Base-by-base conservation (phyloP, 306 rosid genomes). In the Citrullus mucosospermus region DNA sequence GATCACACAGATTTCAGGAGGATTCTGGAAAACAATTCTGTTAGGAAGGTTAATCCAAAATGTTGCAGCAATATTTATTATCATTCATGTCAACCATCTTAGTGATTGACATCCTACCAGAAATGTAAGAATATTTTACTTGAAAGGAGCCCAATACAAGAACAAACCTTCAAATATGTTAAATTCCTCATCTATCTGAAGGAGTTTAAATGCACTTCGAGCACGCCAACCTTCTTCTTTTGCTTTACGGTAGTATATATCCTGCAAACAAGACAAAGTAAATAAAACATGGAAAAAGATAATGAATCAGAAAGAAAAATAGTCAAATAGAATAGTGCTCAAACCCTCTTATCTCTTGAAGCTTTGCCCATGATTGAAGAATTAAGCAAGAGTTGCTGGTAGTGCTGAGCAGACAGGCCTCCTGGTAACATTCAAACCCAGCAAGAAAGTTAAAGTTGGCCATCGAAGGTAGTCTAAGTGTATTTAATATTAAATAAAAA, bases 171-270 rank as follows among this genome's bases (percentile, higher is more conserved):
- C 87, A 82, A 95, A 95, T 68, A 92, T 85, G 86, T 91, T 90
- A 86, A 95, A 96, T 73, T 96, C 97, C 82, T 92, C 99, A 75
- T 96, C 98, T 46, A 96, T 96, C 83, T 92, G 97, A 78, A 96
- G 98, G 72, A 96, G 98, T 83, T 92, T 96, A 80, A 92, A 96
- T 80, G 99, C 97, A 87, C 99, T 96, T 81, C 99, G 92, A 83
- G 99, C 99, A 76, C 98, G 99, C 99, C 98, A 96, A 32, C 99
- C 98, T 89, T 96, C 96, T 80, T 96, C 99, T 82, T 96, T 96
- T 7, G 98, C 99, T 88, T 96, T 92, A 36, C 99, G 87, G 75
- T 96, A 96, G 88, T 96, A 96, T 18, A 96, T 96, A 81, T 96
- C 98, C 97, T 92, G 84, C 30, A 80, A 66, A 53, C 43, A 48